Percentiles rank a stretch among this genome's conserved stretches.
Conservation (phyloP, 2,329 filamentous ascomycete species). For the Alternaria sp. region DNA sequence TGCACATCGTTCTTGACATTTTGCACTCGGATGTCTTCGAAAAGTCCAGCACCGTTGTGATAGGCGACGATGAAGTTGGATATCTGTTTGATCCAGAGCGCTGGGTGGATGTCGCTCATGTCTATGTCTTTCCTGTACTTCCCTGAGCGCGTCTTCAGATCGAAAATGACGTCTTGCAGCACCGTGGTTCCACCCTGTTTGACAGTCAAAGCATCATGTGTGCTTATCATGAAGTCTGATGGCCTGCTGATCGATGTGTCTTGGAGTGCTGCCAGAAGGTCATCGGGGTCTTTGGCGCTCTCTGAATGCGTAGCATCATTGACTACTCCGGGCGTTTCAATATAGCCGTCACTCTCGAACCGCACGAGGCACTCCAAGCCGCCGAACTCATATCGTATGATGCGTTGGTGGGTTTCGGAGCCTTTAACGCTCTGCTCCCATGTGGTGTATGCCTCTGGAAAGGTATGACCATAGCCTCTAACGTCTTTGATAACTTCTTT, state of each 20-base stretch:
- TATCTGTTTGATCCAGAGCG: conserved; percentile 62
- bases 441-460: conserved; percentile 71
- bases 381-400: conserved; percentile 67
- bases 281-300: conserved; percentile 1
- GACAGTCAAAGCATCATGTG: conserved; percentile 22
- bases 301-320: not conserved
- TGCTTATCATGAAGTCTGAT: not conserved
- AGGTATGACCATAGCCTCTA: conserved; percentile 70
- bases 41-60: conserved; percentile 54
- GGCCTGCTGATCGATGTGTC: conserved; percentile 15
- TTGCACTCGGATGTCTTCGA: conserved; percentile 53
- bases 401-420: conserved; percentile 68
- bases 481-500: conserved; percentile 65
- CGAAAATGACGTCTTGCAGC: conserved; percentile 58
- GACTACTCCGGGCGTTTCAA: conserved; percentile 24
- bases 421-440: conserved; percentile 65
- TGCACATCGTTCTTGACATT: conserved; percentile 50
- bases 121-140: conserved; percentile 43
- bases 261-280: conserved; percentile 22
- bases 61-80: conserved; percentile 62
- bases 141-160: conserved; percentile 61
- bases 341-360: conserved; percentile 67
- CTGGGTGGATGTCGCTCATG: conserved; percentile 54
- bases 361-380: conserved; percentile 62
- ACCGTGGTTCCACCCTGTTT: conserved; percentile 36